These are phyloP conservation scores for Mucuna pruriens DNA, from an alignment of 306 rosid species.

Conservation along the genomic window DNA sequence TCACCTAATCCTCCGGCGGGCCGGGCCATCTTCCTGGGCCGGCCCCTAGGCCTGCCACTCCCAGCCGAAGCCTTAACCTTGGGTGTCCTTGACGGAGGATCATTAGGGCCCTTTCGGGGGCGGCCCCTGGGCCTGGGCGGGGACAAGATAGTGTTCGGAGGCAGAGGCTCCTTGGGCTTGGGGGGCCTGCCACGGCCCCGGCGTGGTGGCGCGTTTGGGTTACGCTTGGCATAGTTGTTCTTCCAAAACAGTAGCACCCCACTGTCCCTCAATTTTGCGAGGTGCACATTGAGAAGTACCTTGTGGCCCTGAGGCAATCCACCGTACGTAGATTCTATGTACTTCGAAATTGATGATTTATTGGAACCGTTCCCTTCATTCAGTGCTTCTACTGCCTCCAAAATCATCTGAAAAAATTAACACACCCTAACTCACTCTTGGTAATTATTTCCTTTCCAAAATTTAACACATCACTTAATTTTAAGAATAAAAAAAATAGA, in stretches of 20 bases:
- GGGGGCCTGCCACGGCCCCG: conserved; percentile 89
- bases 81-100: conserved; percentile 44
- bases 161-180: conserved; percentile 46
- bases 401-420: conserved; percentile 64
- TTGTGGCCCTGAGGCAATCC: conserved; percentile 74
- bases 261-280: conserved; percentile 63
- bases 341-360: conserved; percentile 77
- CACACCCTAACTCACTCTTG: background rate
- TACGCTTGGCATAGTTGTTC: conserved; percentile 70
- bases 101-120: conserved; percentile 70
- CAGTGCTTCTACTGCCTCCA: conserved; percentile 64
- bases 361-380: conserved; percentile 67
- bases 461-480: background rate
- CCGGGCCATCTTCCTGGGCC: conserved; percentile 71
- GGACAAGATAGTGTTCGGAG: background rate
- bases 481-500: background rate
- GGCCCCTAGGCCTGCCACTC: conserved; percentile 68
- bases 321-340: conserved; percentile 75
- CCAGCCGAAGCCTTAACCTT: conserved; percentile 43
- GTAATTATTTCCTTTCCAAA: background rate
- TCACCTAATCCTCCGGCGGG: conserved; percentile 35
- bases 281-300: conserved; percentile 63
- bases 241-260: conserved; percentile 72
- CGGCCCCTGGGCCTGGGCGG: conserved; percentile 62
- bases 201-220: conserved; percentile 68